Base-by-base conservation (phyloP, 1,284 basidiomycete genomes). In the Cystobasidium pallidum region DNA sequence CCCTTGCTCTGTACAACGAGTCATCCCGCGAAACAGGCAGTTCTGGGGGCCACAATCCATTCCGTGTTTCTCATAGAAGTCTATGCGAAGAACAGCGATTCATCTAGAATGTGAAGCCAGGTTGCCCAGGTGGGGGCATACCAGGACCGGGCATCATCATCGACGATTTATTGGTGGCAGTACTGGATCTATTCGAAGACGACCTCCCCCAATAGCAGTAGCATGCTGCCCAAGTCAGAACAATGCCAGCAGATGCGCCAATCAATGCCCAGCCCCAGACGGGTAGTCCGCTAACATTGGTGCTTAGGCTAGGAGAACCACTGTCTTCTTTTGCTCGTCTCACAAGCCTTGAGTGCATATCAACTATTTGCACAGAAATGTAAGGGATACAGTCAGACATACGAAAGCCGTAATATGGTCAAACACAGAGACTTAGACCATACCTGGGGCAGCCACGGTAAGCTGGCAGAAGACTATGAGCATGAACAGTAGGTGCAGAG, bases 231-330 rank as follows among this genome's bases (percentile, higher is more conserved):
- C 68, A 71, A 19, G 32, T 32, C 7, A 71, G n/a, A 3, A 70
- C 24, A 15, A 62, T 49, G 21, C 67, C 67, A 21, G 45, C 28
- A 32, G 55, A 21, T 21, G 21, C 43, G 7, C 67, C 67, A 30
- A 70, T 70, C 2, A 71, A 7, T n/a, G 59, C 45, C 68, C 68
- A 71, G 3, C 61, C 68, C 30, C 49, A 71, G 24, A 49, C 68
- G 39, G 68, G 68, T 41, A 71, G 26, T 17, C 68, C 68, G 36
- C 47, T 55, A 32, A 71, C 47, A 43, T 24, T 41, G 19, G 57
- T 70, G 41, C 43, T 62, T 15, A 36, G 47, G 17, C 30, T 17
- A 10, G 67, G 55, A 34, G 19, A n/a, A 36, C 19, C 24, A 32
- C 34, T 43, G 41, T 49, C 68, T 19, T 71, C 62, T 47, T 71